phyloP scores from a whole-genome alignment of 1,284 basidiomycete species.

The Ganoderma sinense region DNA sequence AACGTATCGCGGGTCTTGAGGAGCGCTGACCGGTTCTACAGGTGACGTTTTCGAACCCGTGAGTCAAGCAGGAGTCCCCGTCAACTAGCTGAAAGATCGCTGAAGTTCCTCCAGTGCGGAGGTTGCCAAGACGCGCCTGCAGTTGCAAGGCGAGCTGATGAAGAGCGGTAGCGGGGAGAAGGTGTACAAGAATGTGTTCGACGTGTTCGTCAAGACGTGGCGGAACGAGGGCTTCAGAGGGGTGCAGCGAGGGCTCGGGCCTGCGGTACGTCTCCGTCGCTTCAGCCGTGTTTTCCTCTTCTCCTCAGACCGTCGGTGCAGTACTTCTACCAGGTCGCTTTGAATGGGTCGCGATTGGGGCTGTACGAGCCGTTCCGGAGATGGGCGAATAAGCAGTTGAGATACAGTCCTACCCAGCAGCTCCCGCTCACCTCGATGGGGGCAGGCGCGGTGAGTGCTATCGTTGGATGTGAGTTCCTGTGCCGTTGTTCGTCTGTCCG shows the following conservation, averaged over 20 bases:
- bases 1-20: no score
- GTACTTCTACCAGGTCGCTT: background rate
- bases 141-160: background rate
- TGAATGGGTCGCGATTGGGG: background rate
- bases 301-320: background rate
- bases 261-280: conserved; percentile 73
- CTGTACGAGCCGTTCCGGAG: background rate
- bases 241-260: conserved; percentile 87
- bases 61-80: no score
- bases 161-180: conserved; percentile 56
- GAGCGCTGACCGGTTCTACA: background rate
- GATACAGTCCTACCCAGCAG: background rate
- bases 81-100: no score
- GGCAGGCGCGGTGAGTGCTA: background rate
- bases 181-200: conserved; percentile 89
- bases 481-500: background rate
- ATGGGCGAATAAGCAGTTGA: background rate
- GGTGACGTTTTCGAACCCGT: background rate
- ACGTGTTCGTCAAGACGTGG: conserved; percentile 93
- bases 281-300: background rate
- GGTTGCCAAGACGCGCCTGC: background rate
- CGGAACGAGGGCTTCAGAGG: conserved; percentile 90
- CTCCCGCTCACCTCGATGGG: background rate
- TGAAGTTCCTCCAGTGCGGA: background rate
- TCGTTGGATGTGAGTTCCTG: background rate